Base-by-base conservation (phyloP, 495 filamentous ascomycete genomes). In the Xeromyces bisporus region DNA sequence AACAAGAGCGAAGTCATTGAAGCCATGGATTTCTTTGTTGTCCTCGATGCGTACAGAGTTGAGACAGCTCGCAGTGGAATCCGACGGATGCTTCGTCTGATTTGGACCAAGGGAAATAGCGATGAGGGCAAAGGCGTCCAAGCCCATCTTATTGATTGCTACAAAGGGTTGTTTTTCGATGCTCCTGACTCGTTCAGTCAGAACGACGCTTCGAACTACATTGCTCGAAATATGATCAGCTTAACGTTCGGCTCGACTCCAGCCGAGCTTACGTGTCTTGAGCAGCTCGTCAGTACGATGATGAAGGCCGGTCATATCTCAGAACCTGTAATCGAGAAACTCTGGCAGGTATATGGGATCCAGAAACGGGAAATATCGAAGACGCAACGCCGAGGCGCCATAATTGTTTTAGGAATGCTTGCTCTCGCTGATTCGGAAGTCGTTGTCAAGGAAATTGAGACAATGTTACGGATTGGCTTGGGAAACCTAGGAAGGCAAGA, bases 61-160 rank as follows among this genome's bases (percentile, higher is more conserved):
- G 81, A 93, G 51, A 80, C 85, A 29, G 83, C 89, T 38, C 80
- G 86, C 48, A 55, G 53, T 32, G 89, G 89, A 32, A 93, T 96
- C 41, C 71, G 85, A 26, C 70, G 81, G 32, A 99, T 99, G 89
- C 69, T 99, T 25, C 71, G 84, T 24, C 63, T 96, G 24, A 96
- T 99, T 50, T 99, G 89, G 89, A 96, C 91, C 12, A 99, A 99
- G 56, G 89, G 87, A 31, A 96, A 94, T 55, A 93, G 81, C 43
- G 89, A 99, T 45, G 89, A 99, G 64, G 89, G 89, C 34, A 99
- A 99, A 54, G 89, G 89, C 26, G 85, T 99, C 2, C 89, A 96
- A 46, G 80, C 80, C 2, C 91, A 96, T 54, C 69, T 99, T 11
- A 93, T 99, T 36, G 91, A 96, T 40, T 92, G 82, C 47, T 99